These are phyloP conservation scores for Podospora pseudocomata DNA, from an alignment of 495 filamentous ascomycete genomes.

Conservation along the genomic window DNA sequence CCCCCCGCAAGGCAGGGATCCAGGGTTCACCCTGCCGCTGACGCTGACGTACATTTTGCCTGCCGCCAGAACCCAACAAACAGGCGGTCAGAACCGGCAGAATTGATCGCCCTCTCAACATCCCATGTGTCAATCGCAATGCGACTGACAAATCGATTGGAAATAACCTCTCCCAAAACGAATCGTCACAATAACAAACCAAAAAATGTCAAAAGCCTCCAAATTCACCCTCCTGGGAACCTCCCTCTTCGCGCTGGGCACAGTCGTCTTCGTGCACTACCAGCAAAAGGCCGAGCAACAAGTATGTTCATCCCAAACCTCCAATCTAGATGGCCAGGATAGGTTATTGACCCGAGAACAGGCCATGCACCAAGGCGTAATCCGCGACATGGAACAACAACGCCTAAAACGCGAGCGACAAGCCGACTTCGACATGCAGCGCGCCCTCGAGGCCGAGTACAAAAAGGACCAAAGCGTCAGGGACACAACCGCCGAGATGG, in stretches of 20 bases:
- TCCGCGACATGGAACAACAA: slow-evolving; percentile 94
- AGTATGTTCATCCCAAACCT: slow-evolving; percentile 47
- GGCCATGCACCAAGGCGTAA: slow-evolving; percentile 95
- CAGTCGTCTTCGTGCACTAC: slow-evolving; percentile 84
- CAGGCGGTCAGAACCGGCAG: slow-evolving; percentile 17
- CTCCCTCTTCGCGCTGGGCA: slow-evolving; percentile 67
- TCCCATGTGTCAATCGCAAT: background rate
- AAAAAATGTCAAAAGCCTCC: slow-evolving; percentile 80
- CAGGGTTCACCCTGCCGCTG: background rate
- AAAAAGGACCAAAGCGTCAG: slow-evolving; percentile 69
- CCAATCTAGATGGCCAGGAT: background rate
- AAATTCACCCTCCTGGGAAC: slow-evolving; percentile 81
- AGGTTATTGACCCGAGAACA: slow-evolving; percentile 30
- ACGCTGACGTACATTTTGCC: slow-evolving; percentile 18
- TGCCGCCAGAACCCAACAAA: slow-evolving; percentile 4
- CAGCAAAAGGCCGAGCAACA: slow-evolving; percentile 81
- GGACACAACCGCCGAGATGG: slow-evolving; percentile 32
- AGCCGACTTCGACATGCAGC: slow-evolving; percentile 91
- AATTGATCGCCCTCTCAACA: background rate
- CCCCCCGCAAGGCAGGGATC: background rate
- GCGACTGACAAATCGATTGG: background rate
- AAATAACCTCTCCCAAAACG: background rate
- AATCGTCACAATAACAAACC: background rate
- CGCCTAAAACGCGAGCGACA: slow-evolving; percentile 81
- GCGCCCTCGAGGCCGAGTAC: slow-evolving; percentile 80